A percentile compares a stretch with the other conserved stretches of the same genome.
These are phyloP conservation scores for Neofusicoccum kwambonambiense DNA, from an alignment of 2,329 filamentous ascomycete genomes.

Conservation along the genomic window DNA sequence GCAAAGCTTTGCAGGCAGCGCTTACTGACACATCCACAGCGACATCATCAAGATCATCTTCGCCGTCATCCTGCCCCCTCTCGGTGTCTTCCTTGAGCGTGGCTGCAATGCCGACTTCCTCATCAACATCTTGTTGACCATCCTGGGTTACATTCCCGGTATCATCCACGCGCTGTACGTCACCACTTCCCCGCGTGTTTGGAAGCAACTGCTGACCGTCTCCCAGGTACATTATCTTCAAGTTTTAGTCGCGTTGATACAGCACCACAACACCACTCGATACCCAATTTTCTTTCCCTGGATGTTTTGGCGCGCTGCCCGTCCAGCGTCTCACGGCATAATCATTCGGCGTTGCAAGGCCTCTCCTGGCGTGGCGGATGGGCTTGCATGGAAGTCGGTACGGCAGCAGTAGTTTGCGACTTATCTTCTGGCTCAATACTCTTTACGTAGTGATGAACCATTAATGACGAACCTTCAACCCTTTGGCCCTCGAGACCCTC, in stretches of 20 bases:
- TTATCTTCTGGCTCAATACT: constrained; percentile 4
- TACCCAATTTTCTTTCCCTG: constrained; percentile 31
- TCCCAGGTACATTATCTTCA: constrained; percentile 77
- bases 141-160: constrained; percentile 62
- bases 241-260: constrained; percentile 61
- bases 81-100: constrained; percentile 92
- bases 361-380: constrained; percentile 7
- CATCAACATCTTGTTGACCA: constrained; percentile 87
- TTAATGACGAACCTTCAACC: constrained; percentile 10
- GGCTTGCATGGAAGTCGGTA: constrained; percentile 9
- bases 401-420: constrained; percentile 5
- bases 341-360: constrained; percentile 14
- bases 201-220: not conserved
- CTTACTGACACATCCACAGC: constrained; percentile 40
- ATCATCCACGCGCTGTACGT: constrained; percentile 88
- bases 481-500: not conserved
- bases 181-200: not conserved
- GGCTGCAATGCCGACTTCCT: constrained; percentile 83
- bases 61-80: constrained; percentile 83
- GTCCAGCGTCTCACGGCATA: constrained; percentile 11
- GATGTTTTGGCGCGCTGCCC: constrained; percentile 6
- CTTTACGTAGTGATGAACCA: constrained; percentile 17
- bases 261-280: constrained; percentile 24
- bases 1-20: not conserved
- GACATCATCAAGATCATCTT: constrained; percentile 82